Evolutionary conservation across 2,329 filamentous ascomycete species (phyloP).

Genomic region (Apiospora aurea): DNA sequence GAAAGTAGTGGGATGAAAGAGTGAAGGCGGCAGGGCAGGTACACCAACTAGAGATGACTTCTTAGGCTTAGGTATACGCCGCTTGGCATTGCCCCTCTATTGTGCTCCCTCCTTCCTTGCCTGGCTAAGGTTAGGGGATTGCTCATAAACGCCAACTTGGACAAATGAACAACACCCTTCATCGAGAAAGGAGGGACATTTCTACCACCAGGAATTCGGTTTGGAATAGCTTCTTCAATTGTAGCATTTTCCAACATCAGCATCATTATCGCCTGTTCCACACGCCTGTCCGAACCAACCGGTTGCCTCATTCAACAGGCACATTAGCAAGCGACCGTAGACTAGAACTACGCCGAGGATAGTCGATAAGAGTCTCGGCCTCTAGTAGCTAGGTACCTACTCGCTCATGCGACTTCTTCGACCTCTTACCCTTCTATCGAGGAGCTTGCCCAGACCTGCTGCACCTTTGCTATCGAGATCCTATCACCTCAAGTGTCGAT

Average conservation of each 20-base stretch:
- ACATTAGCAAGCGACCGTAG: not conserved
- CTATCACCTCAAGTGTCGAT: not conserved
- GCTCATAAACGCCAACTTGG: not conserved
- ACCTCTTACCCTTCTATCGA: slow-evolving; percentile 14
- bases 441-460: slow-evolving; percentile 5
- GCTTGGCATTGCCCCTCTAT: slow-evolving; percentile 12
- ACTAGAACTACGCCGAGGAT: not conserved
- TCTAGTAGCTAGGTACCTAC: not conserved
- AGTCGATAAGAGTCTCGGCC: not conserved
- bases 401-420: slow-evolving; percentile 22
- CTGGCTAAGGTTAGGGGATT: slow-evolving; percentile 11
- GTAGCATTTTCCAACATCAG: not conserved
- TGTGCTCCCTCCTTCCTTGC: slow-evolving; percentile 6
- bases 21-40: not conserved
- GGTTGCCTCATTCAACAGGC: not conserved
- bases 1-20: not conserved
- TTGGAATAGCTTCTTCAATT: not conserved
- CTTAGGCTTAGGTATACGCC: not conserved
- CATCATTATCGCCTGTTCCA: not conserved
- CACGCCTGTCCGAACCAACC: not conserved
- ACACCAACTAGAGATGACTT: not conserved
- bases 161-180: not conserved
- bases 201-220: not conserved
- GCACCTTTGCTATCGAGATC: not conserved
- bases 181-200: not conserved